Evolutionary conservation across 2,329 filamentous ascomycete genomes (phyloP), one percentile per base, ranked within the genome.

Genomic region (Fusarium illudens): DNA sequence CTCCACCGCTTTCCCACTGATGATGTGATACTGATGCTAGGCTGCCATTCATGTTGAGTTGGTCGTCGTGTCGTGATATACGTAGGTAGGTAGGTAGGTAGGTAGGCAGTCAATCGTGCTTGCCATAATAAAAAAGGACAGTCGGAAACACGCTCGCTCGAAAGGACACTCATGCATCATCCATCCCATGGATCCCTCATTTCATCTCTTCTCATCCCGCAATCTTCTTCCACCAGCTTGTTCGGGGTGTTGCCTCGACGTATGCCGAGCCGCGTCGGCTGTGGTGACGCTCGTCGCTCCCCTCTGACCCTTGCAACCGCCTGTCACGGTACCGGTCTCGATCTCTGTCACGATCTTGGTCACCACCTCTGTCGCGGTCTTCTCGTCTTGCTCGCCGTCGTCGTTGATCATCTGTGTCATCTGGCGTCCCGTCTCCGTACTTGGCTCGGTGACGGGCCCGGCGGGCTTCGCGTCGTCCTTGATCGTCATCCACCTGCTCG

Each of bases 201-300:
- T 8, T 27, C 25, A 27, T 27, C 57, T n/a, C n/a, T n/a, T n/a
- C 57, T 75, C 65, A 79, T 55, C 82, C 81, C 6, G 82, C 83
- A 54, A 87, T 75, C 79, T 87, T 87, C 78, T 79, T 85, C 86
- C 86, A 89, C 86, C 86, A 88, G 67, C 85, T 87, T 64, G 83
- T 86, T 60, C 84, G 79, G 19, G 85, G 85, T 12, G 84, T 79
- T 37, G 76, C 33, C n/a, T 86, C 84, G 65, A 80, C 79, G 52
- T 82, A 81, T 20, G 79, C 71, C 19, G 80, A 79, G 37, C 78
- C 76, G 19, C 82, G 81, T 20, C 78, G 77, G 44, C 75, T 78
- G 46, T 80, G 79, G 25, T 81, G 78, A 33, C 81, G 79, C 62
- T 84, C 82, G 39, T 83, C 81, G 58, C 81, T 82, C 3, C 79